These are phyloP conservation scores for Nephelium lappaceum DNA, from an alignment of 345 rosid genomes.

Conservation along the genomic window DNA sequence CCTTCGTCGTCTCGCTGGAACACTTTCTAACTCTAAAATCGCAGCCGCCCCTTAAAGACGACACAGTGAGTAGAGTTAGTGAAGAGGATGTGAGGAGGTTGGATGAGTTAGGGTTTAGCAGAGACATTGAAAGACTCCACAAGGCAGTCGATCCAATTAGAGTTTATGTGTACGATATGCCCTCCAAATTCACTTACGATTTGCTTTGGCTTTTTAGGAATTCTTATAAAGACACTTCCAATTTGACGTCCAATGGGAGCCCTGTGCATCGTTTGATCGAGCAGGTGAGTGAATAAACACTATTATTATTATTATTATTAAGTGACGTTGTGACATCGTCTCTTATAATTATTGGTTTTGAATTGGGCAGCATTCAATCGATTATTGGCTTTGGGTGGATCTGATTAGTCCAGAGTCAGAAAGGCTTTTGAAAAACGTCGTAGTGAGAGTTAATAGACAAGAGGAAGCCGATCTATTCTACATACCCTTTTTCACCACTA, in stretches of 20 bases:
- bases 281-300: slow-evolving; percentile 45
- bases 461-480: slow-evolving; percentile 89
- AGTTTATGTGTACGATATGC: slow-evolving; percentile 94
- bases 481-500: slow-evolving; percentile 86
- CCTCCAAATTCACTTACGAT: slow-evolving; percentile 79
- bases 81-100: slow-evolving; percentile 43
- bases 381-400: slow-evolving; percentile 99
- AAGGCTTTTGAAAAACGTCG: slow-evolving; percentile 73
- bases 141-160: slow-evolving; percentile 41
- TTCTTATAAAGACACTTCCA: slow-evolving; percentile 68
- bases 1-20: slow-evolving; percentile 76
- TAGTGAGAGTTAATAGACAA: slow-evolving; percentile 68
- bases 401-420: slow-evolving; percentile 74
- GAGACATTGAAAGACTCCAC: slow-evolving; percentile 12
- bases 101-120: slow-evolving; percentile 44
- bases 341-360: neutral
- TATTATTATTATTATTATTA: neutral
- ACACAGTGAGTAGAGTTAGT: slow-evolving; percentile 32
- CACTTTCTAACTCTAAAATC: slow-evolving; percentile 47
- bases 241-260: slow-evolving; percentile 96
- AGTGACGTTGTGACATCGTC: neutral
- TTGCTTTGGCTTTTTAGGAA: slow-evolving; percentile 72
- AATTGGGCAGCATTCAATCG: slow-evolving; percentile 75
- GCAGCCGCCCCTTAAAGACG: slow-evolving; percentile 40
- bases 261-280: slow-evolving; percentile 95